These are phyloP conservation scores for Zygoascus meyerae DNA, from an alignment of 1,139 yeast genomes.

Conservation along the genomic window DNA sequence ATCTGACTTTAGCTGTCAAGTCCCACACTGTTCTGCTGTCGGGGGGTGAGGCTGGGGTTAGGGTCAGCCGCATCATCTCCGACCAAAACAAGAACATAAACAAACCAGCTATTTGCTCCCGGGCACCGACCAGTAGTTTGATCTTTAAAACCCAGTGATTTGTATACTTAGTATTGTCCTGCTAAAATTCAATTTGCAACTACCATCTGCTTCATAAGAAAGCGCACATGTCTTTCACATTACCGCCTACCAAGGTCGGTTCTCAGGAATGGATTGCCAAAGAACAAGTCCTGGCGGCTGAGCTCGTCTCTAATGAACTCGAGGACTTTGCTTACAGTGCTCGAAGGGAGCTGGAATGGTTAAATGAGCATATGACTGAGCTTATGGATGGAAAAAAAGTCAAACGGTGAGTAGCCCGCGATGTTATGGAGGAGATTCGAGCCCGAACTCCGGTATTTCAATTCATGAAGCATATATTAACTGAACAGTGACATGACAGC, in stretches of 20 bases:
- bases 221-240: slow-evolving; percentile 6
- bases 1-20: too few species aligned
- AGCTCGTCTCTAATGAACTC: slow-evolving; percentile 30
- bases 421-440: neutral
- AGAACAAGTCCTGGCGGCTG: slow-evolving; percentile 35
- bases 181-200: neutral
- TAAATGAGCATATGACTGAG: slow-evolving; percentile 34
- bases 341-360: slow-evolving; percentile 37
- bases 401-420: slow-evolving; percentile 8
- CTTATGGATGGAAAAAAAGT: slow-evolving; percentile 23
- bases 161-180: too few species aligned
- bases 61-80: too few species aligned
- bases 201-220: neutral
- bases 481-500: slow-evolving; percentile 21
- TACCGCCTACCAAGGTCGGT: slow-evolving; percentile 27
- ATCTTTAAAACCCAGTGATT: too few species aligned
- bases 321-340: slow-evolving; percentile 39
- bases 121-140: too few species aligned
- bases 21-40: too few species aligned
- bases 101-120: too few species aligned
- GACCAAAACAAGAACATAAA: too few species aligned
- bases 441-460: neutral
- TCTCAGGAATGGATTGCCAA: slow-evolving; percentile 43
- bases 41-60: too few species aligned
- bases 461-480: neutral